Base-by-base conservation (phyloP, 768 basidiomycete species). In the Serendipita indica region DNA sequence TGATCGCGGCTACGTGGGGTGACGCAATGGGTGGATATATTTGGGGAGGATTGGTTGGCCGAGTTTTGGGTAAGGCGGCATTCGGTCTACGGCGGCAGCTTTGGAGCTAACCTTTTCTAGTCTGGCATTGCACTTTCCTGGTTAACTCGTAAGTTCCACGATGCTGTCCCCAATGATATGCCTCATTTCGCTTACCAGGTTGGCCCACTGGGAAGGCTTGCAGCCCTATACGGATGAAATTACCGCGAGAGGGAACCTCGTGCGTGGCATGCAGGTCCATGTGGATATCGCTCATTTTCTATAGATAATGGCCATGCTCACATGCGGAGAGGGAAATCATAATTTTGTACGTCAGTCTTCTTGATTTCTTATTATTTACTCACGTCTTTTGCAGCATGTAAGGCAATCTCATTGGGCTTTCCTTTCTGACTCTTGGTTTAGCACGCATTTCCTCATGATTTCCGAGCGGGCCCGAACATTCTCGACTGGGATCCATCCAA, bases 171-270 rank as follows among this genome's bases (percentile, higher is more conserved):
- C 67, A 3, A 69, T 67, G 1, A 68, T 70, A 61, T 68, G 65
- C 49, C 68, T 71, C 66, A 69, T 67, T 58, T 67, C 67, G 6
- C 60, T 22, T 16, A 33, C 35, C 3, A 84, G 83, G 1, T 68
- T 90, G 3, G 86, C 87, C 2, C 88, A 90, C 61, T 88, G 83
- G 83, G 77, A 86, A 14, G 88, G 88, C 6, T 65, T 87, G 18
- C 86, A 89, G 63, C 84, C 82, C 0, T 89, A 86, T 65, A 81
- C 84, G 2, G 84, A 86, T 63, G 87, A 89, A 63, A 78, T 89
- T 63, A 84, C 84, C 2, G 88, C 87, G 0, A 71, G 80, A 64
- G 83, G 85, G 12, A 88, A 82, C 65, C 66, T 86, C 30, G 86
- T 88, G 62, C 61, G 79, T 64, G 14, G 2, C 33, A 43, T 4